Base-by-base conservation (phyloP, 2,329 filamentous ascomycete genomes). In the Fusarium mangiferae region DNA sequence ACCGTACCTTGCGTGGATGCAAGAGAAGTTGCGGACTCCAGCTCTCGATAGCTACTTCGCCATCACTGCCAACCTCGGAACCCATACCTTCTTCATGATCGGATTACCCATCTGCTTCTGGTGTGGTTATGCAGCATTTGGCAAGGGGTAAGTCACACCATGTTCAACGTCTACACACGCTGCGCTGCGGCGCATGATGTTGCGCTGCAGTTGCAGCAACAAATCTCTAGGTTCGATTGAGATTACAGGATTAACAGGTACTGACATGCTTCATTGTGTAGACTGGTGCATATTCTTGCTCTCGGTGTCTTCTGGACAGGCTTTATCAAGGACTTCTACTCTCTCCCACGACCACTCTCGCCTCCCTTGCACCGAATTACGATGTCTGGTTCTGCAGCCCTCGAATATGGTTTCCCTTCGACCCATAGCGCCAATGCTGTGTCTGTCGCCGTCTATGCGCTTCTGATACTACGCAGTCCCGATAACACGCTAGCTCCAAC, bases 11-110 rank as follows among this genome's bases (percentile, higher is more conserved):
- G 96, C 96, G 65, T 92, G 90, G 85, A 85, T 98, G 80, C 96
- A 99, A 87, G 89, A 92, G 75, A 90, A 87, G 81, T 83, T 96
- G 81, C 93, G 96, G 79, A 92, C 94, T 26, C 94, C 94, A 2
- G 89, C 93, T 14, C 91, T 98, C 78, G 96, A 99, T 83, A 94
- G 94, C 72, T 99, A 98, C 86, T 99, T 99, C 83, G 96, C 96
- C 57, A 94, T 97, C 75, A 97, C 95, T 2, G 96, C 96, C 73
- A 99, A 98, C 82, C 89, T 98, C 62, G 94, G 96, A 75, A 99
- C 96, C 2, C 96, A 99, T 84, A 99, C 96, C 1, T 98, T 98
- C 86, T 99, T 98, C 87, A 98, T 98, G 95, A 89, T 98, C 75
- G 93, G 94, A 66, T 85, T 99, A 79, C 96, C 96, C 11, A 94